A percentile compares a stretch with the other conserved stretches of the same genome.
phyloP scores from a whole-genome alignment of 2,329 filamentous ascomycete genomes.

The Hymenoscyphus scutula region DNA sequence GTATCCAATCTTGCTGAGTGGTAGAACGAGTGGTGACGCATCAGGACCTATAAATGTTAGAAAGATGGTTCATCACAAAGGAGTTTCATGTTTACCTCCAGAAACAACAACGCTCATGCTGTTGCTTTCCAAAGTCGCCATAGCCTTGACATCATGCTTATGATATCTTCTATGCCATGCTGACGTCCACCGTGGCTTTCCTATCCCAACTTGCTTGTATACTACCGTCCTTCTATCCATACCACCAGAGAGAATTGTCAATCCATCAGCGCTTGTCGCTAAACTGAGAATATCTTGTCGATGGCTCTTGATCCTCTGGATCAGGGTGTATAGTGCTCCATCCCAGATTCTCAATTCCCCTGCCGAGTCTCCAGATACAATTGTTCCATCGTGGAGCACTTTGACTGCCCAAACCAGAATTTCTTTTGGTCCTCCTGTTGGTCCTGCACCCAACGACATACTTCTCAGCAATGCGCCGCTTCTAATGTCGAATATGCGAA shows the following conservation, averaged over 20 bases:
- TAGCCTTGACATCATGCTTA: slow-evolving; percentile 89
- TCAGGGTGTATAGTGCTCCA: slow-evolving; percentile 84
- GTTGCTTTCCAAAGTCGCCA: slow-evolving; percentile 84
- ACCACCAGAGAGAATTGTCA: slow-evolving; percentile 81
- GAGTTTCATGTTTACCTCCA: slow-evolving; percentile 62
- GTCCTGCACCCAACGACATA: slow-evolving; percentile 81
- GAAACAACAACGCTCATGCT: slow-evolving; percentile 85
- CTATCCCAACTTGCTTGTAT: slow-evolving; percentile 65
- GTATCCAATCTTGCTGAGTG: slow-evolving; percentile 71
- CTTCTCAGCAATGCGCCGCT: slow-evolving; percentile 73
- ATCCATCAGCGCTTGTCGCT: slow-evolving; percentile 76
- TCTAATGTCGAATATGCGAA: slow-evolving; percentile 83
- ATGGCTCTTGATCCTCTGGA: slow-evolving; percentile 82
- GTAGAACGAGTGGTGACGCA: slow-evolving; percentile 76
- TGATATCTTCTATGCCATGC: slow-evolving; percentile 85
- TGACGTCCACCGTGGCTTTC: slow-evolving; percentile 74
- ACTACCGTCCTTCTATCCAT: slow-evolving; percentile 86
- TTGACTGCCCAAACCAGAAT: slow-evolving; percentile 93
- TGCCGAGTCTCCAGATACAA: slow-evolving; percentile 92
- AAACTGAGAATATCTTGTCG: slow-evolving; percentile 88
- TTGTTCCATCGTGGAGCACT: slow-evolving; percentile 80
- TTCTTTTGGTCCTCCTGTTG: slow-evolving; percentile 74
- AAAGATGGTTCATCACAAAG: slow-evolving; percentile 16
- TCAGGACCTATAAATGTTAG: slow-evolving; percentile 67
- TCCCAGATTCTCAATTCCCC: slow-evolving; percentile 94